Base-by-base conservation (phyloP, 2,329 filamentous ascomycete species). In the Fusarium protoensiforme region DNA sequence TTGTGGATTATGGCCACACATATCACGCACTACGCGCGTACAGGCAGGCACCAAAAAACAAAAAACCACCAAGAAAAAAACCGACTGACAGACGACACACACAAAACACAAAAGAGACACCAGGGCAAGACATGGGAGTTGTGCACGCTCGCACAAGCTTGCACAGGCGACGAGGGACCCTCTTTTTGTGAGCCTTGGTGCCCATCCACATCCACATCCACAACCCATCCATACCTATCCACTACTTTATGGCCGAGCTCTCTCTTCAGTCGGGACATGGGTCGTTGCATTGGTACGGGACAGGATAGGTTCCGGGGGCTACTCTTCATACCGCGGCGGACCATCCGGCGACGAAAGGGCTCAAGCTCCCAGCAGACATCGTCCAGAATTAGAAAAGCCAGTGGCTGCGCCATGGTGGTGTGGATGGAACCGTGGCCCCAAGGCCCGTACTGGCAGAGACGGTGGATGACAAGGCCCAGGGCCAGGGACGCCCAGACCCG, bases 371-470 rank as follows among this genome's bases (percentile, higher is more conserved):
- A 71, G 60, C 69, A 67, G 64, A 71, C 59, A 51, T 68, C 64
- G 67, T 78, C 80, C 78, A 80, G 80, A 82, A 81, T 81, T 82
- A 82, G 80, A 81, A 80, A 69, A 72, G 72, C 66, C 68, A 76
- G 78, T 80, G 75, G 79, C 80, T 81, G 78, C 78, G 79, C 80
- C 79, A 77, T 80, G 68, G 68, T 79, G 74, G 71, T 78, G 75
- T 76, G 74, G 74, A 75, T 72, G 72, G 69, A 73, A 68, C 71
- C 71, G 57, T 73, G 67, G 64, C 61, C 70, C 70, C 51, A 59
- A 74, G 54, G 60, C 61, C 61, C 35, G 36, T 74, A 73, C 71
- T 73, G 61, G 67, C 59, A 73, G 53, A 68, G 63, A 74, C 57
- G 48, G 66, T 60, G 62, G 70, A 67, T 43, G 66, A 62, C 56